Evolutionary conservation across 192 early-diverging fungal genomes (phyloP), one percentile per base, ranked within the genome.

Genomic region (Coemansia sp.): DNA sequence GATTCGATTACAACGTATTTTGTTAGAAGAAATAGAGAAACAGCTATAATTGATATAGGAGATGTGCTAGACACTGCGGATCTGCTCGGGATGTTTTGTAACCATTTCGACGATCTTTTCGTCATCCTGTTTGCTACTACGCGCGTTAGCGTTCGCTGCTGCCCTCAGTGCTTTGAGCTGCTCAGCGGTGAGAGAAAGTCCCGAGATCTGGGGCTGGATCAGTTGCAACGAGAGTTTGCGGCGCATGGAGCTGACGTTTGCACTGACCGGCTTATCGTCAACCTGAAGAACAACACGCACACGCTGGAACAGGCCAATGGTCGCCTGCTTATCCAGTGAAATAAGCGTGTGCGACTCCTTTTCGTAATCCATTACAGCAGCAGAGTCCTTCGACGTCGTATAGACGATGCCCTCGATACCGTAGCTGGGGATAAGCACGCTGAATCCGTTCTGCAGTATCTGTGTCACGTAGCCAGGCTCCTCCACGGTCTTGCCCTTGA

Each of bases 381-480:
- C 34, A 8, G 45, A 40, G 33, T 57, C 75, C 46, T 68, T 80
- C 4, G 63, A 52, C 19, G 68, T 45, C 7, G 77, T 80, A 36
- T 91, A 95, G 15, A 99, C 91, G 45, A 98, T 86, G 55, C 95
- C 91, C 82, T 99, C 97, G 59, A 99, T 91, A 53, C 97, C 97
- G 72, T 87, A 91, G 62, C 85, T 84, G 36, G 94, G 97, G 48
- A 98, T 89, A 54, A 99, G 81, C 9, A 95, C 95, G 45, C 88
- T 83, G 63, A 98, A 95, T 8, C 96, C 97, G 75, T 98, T 99
- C 75, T 96, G 93, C 61, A 98, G 74, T 25, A 97, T 84, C 56
- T 94, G 88, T 29, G 91, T 91, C 9, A 99, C 92, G 70, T 92
- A 95, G 9, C 89, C 97, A 59, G 91, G 88, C 69, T 95, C 92